These are phyloP conservation scores for Pachysandra terminalis DNA, from an alignment of 164 flowering plant species.

Conservation along the genomic window DNA sequence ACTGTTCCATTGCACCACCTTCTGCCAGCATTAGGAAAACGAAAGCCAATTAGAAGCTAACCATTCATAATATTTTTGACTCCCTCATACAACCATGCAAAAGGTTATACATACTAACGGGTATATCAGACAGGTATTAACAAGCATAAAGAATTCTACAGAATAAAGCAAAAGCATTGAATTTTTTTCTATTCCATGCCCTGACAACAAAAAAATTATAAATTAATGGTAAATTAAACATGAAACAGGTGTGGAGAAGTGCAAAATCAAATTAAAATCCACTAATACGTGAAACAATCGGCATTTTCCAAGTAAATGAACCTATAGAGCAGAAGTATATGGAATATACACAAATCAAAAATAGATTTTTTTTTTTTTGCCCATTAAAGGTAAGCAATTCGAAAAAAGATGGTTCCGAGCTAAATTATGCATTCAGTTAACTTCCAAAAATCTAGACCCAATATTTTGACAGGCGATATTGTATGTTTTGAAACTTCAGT, in stretches of 20 bases:
- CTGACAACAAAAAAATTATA: too few species aligned
- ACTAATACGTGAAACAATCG: neutral
- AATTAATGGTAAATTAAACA: too few species aligned
- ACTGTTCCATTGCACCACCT: constrained; percentile 36
- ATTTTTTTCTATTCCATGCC: too few species aligned
- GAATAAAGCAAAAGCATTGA: neutral
- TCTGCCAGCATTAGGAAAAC: constrained; percentile 12
- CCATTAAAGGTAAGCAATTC: too few species aligned
- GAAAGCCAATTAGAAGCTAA: neutral
- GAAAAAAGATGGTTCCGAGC: too few species aligned
- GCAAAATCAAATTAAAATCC: neutral
- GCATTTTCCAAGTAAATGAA: neutral
- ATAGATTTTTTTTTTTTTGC: neutral
- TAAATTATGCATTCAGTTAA: neutral
- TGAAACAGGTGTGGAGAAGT: too few species aligned
- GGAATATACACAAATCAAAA: neutral
- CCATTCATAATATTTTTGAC: constrained; percentile 4
- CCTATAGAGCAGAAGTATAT: neutral
- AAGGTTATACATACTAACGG: neutral
- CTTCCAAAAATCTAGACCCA: neutral
- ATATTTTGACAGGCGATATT: neutral
- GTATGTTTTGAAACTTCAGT: neutral
- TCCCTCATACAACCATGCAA: neutral
- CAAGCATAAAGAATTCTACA: too few species aligned
- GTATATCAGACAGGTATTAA: neutral